Percentiles rank a stretch among this genome's conserved stretches.
phyloP scores from a whole-genome alignment of 75 land plant species.

The Cunninghamia lanceolata region DNA sequence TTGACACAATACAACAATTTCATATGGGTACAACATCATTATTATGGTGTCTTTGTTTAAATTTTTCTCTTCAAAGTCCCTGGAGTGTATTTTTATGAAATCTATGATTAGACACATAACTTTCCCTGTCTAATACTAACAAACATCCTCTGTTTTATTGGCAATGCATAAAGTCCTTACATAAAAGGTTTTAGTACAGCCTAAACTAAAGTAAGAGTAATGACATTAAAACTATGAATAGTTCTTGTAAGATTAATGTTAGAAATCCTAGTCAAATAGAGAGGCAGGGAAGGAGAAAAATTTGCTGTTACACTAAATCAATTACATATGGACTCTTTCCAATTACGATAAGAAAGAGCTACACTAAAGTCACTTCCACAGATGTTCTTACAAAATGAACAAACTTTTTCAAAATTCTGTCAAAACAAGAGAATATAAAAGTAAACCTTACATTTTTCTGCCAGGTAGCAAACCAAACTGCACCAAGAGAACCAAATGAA shows the following conservation, averaged over 20 bases:
- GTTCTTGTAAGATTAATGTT: background rate
- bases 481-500: slow-evolving; percentile 94
- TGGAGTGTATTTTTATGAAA: no score
- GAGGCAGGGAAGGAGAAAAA: background rate
- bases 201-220: background rate
- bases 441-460: slow-evolving; percentile 57
- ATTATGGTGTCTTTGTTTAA: no score
- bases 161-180: background rate
- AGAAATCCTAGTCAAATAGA: background rate
- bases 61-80: no score
- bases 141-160: background rate
- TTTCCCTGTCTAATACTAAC: no score
- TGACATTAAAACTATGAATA: background rate
- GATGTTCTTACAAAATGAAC: background rate
- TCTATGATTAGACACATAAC: no score
- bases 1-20: no score
- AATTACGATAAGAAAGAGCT: background rate
- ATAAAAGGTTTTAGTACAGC: background rate
- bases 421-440: background rate
- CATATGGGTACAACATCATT: no score
- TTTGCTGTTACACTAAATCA: background rate
- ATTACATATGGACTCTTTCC: background rate
- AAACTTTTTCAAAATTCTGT: background rate
- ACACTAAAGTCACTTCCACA: background rate
- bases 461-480: slow-evolving; percentile 92